Conservation (phyloP, 305 asterid genomes). For the Solanum chacoense region DNA sequence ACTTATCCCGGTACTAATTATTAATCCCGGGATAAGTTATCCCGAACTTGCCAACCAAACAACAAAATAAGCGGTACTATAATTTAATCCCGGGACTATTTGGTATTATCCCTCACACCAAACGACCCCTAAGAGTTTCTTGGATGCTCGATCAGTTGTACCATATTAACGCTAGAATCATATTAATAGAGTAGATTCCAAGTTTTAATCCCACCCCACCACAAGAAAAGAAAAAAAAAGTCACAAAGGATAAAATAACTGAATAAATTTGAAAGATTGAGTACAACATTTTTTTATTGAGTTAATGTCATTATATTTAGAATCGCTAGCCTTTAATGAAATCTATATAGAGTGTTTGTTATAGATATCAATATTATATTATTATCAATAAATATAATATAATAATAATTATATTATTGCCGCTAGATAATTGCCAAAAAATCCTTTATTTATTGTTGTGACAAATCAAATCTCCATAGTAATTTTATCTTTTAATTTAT, state of each 20-base stretch:
- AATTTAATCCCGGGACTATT: too few species aligned
- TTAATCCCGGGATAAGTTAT: too few species aligned
- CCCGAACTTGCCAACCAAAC: too few species aligned
- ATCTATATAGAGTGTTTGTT: rapidly evolving
- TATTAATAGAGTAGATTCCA: background rate
- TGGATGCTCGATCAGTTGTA: background rate
- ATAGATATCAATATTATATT: background rate
- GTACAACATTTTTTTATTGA: background rate
- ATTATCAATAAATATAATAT: too few species aligned
- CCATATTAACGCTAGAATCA: background rate
- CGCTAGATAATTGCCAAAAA: rapidly evolving
- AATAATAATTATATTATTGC: background rate
- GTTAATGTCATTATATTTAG: too few species aligned
- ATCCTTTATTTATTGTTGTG: background rate
- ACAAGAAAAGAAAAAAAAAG: background rate
- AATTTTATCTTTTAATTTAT: background rate
- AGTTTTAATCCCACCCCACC: background rate
- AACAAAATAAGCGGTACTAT: too few species aligned
- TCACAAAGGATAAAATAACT: background rate
- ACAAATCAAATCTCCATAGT: background rate
- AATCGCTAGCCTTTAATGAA: rapidly evolving
- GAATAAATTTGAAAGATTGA: background rate
- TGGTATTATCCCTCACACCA: too few species aligned
- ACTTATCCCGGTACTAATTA: too few species aligned
- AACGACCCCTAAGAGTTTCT: background rate